phyloP scores from a whole-genome alignment of 1,139 yeast species.

The Saccharomycopsis hybrid region DNA sequence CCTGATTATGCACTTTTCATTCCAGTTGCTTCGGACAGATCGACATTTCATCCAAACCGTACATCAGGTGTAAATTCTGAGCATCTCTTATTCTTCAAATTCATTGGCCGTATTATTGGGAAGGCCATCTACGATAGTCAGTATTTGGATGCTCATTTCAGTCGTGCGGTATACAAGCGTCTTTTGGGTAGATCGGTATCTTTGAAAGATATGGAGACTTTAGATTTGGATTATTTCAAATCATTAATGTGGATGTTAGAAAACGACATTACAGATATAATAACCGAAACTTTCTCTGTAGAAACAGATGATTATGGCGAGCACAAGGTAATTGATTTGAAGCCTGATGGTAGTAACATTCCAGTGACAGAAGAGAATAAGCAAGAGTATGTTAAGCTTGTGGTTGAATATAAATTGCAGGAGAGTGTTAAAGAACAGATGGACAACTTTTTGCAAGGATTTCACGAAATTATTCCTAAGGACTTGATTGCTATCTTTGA shows the following conservation, averaged over 20 bases:
- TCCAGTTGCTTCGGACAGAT: conserved; percentile 88
- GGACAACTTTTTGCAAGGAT: conserved; percentile 79
- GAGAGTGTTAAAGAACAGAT: conserved; percentile 83
- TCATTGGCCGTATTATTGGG: conserved; percentile 90
- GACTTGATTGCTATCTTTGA: conserved; percentile 84
- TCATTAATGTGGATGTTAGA: conserved; percentile 95
- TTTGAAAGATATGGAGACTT: conserved; percentile 88
- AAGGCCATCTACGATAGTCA: conserved; percentile 88
- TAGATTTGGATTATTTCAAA: conserved; percentile 89
- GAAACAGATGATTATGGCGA: conserved; percentile 95
- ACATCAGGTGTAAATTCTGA: conserved; percentile 92
- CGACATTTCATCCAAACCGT: conserved; percentile 93
- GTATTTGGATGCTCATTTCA: conserved; percentile 89
- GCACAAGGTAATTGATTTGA: conserved; percentile 69
- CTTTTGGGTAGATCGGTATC: conserved; percentile 77
- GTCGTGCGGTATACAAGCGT: conserved; percentile 89
- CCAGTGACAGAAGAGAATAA: conserved; percentile 89
- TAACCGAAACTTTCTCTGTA: conserved; percentile 92
- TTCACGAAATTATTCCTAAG: conserved; percentile 88
- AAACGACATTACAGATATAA: conserved; percentile 91
- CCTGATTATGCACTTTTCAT: conserved; percentile 92
- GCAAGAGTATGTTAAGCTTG: conserved; percentile 76
- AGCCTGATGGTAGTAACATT: conserved; percentile 76
- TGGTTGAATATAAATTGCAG: conserved; percentile 82
- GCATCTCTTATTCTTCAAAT: conserved; percentile 86